phyloP scores from a whole-genome alignment of 2,329 filamentous ascomycete species.

The Capronia americana region DNA sequence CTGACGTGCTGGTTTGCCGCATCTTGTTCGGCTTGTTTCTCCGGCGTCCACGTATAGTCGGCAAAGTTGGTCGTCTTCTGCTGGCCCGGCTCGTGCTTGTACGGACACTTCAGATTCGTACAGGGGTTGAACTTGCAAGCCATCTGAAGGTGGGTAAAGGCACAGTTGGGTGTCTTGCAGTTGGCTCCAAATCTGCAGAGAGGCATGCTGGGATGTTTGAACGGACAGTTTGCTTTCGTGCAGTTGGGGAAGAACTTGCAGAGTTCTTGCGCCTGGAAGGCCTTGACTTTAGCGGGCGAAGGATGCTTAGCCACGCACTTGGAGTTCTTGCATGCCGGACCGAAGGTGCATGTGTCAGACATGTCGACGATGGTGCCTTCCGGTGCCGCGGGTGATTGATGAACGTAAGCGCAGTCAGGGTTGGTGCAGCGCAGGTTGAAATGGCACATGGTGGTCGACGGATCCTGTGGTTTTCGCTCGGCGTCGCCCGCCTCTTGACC shows the following conservation, averaged over 20 bases:
- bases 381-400: constrained; percentile 89
- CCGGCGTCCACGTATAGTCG: constrained; percentile 89
- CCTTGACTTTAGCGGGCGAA: constrained; percentile 79
- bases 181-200: constrained; percentile 90
- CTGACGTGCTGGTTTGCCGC: constrained; percentile 72
- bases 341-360: constrained; percentile 79
- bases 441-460: constrained; percentile 75
- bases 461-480: constrained; percentile 57
- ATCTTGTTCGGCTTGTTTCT: constrained; percentile 40
- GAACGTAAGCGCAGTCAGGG: constrained; percentile 87
- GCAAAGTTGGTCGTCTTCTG: constrained; percentile 71
- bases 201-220: constrained; percentile 85
- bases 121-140: constrained; percentile 92
- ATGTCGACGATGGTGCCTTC: constrained; percentile 79
- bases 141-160: constrained; percentile 84
- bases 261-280: constrained; percentile 81
- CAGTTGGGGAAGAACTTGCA: constrained; percentile 94
- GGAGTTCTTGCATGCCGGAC: constrained; percentile 90
- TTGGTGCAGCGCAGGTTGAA: constrained; percentile 90
- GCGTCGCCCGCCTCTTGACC: constrained; percentile 59
- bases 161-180: constrained; percentile 81
- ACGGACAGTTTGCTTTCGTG: constrained; percentile 84
- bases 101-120: constrained; percentile 83
- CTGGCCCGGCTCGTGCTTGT: constrained; percentile 91
- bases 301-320: constrained; percentile 94